Conservation (phyloP, 2,329 filamentous ascomycete species). For the Fusarium sp. region DNA sequence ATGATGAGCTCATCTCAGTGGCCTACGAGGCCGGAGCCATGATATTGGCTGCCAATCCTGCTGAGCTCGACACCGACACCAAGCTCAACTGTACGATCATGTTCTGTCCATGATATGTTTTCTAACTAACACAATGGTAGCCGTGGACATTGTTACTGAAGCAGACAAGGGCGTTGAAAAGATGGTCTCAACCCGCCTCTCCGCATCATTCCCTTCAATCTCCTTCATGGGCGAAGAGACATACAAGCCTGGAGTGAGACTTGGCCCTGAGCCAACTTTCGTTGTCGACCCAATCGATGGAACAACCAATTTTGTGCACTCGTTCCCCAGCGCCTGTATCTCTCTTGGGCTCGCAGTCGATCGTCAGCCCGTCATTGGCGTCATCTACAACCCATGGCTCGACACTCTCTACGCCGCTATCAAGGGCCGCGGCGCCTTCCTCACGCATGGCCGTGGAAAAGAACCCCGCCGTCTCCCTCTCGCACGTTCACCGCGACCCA, state of each 20-base stretch:
- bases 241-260: conserved; percentile 70
- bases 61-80: conserved; percentile 64
- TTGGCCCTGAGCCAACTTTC: conserved; percentile 77
- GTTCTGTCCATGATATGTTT: neutral
- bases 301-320: conserved; percentile 83
- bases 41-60: conserved; percentile 70
- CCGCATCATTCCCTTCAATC: conserved; percentile 62
- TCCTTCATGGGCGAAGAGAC: conserved; percentile 82
- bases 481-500: conserved; percentile 59
- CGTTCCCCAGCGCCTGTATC: conserved; percentile 78
- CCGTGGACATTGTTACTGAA: conserved; percentile 75
- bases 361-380: conserved; percentile 71
- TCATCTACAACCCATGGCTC: conserved; percentile 83
- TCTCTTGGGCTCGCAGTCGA: conserved; percentile 76
- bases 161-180: conserved; percentile 72
- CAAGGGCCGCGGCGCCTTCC: conserved; percentile 72
- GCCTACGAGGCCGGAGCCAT: conserved; percentile 72
- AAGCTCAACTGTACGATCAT: conserved; percentile 71
- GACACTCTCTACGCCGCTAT: conserved; percentile 75
- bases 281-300: conserved; percentile 84
- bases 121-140: conserved; percentile 48
- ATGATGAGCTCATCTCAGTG: conserved; percentile 67
- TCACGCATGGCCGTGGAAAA: conserved; percentile 56
- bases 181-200: conserved; percentile 65
- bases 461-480: conserved; percentile 53